Conservation (phyloP, 306 rosid species). For the Begonia fuchsioides region DNA sequence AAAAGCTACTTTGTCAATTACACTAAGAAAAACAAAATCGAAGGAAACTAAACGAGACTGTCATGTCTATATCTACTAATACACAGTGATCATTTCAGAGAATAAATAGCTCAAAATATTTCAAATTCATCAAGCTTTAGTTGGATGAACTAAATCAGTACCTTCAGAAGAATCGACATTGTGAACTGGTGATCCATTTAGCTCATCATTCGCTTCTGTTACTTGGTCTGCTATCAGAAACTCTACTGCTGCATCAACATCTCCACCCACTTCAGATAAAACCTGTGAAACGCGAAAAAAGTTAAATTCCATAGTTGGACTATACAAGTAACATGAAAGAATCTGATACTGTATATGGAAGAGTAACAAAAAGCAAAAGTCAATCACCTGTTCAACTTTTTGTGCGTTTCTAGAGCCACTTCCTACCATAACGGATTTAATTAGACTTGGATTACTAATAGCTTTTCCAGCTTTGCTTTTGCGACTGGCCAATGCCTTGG, state of each 20-base stretch:
- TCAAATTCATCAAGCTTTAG: slow-evolving; percentile 5
- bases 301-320: not conserved
- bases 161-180: slow-evolving; percentile 27
- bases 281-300: slow-evolving; percentile 22
- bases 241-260: slow-evolving; percentile 66
- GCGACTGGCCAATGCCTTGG: slow-evolving; percentile 19
- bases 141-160: slow-evolving; percentile 21
- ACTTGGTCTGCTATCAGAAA: slow-evolving; percentile 65
- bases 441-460: slow-evolving; percentile 25
- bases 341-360: not conserved
- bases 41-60: too few relatives aligned
- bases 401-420: slow-evolving; percentile 49
- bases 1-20: too few relatives aligned
- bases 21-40: too few relatives aligned
- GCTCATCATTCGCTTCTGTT: slow-evolving; percentile 29
- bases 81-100: not conserved
- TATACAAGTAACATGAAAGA: too few relatives aligned
- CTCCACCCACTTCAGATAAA: slow-evolving; percentile 51
- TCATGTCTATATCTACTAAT: too few relatives aligned
- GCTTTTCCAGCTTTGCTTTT: slow-evolving; percentile 18
- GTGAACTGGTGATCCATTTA: slow-evolving; percentile 25
- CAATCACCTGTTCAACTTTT: slow-evolving; percentile 50
- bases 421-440: slow-evolving; percentile 58
- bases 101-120: not conserved
- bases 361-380: not conserved